Evolutionary conservation across 2,329 filamentous ascomycete species (phyloP), one percentile per base, ranked within the genome.

Genomic region (Spiromastix sp.): DNA sequence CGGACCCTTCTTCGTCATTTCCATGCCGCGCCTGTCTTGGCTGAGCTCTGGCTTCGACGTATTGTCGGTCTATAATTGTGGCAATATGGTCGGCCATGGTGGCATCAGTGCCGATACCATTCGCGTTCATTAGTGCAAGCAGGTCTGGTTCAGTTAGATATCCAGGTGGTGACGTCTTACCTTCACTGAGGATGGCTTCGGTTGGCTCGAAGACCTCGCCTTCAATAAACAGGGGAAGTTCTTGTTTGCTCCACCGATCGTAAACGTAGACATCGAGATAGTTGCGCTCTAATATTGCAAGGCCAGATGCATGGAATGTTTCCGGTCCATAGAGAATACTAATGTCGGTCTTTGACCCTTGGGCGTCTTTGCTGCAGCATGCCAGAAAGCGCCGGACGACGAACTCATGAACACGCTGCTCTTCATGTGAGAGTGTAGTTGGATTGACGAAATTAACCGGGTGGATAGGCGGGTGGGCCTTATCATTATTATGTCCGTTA

Each of bases 51-150:
- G 81, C 79, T 38, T 77, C 74, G 32, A 86, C 89, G 51, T 98
- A 98, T 48, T 87, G 72, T 40, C 91, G 71, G 39, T 87, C 77
- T 58, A 95, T 86, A 49, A 98, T 93, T 60, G 89, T 98, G 40
- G 84, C 78, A 50, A 98, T 98, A 54, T 98, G 91, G 50, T 98
- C 91, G 0, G 91, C 91, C 91, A 98, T 98, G 1, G 91, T 98
- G 5, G 91, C 91, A 63, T 98, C 91, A 7, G 91, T 98, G 9
- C 91, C 91, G 44, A 98, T 98, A 2, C 91, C 91, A 55, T 98
- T 98, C 29, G 85, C 87, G 62, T 98, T 91, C 91, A 98, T 98
- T 8, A 98, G 72, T 3, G 81, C 82, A 53, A 98, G 94, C 17
- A 98, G 69, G 55, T 98, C 91, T 0, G 91, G 87, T 55, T 98